Conservation (phyloP, 1,284 basidiomycete species). For the Waitea zeae region DNA sequence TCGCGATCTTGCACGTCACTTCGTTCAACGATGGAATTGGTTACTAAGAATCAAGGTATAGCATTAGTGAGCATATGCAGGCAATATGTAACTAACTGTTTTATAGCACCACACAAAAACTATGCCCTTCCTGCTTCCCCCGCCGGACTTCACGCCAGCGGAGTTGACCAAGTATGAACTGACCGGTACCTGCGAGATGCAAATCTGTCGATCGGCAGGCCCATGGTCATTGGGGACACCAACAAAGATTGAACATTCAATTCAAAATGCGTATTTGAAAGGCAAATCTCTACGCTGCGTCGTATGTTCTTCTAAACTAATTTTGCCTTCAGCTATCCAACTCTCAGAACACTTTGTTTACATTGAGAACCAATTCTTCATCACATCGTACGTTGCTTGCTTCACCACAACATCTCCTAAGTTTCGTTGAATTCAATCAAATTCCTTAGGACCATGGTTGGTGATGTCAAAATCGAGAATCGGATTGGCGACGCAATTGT, state of each 20-base stretch:
- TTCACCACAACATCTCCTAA: too few species aligned
- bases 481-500: slow-evolving; percentile 91
- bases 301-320: neutral
- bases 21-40: slow-evolving; percentile 91
- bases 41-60: slow-evolving; percentile 76
- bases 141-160: slow-evolving; percentile 77
- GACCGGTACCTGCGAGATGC: slow-evolving; percentile 92
- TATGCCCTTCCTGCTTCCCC: slow-evolving; percentile 93
- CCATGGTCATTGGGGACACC: slow-evolving; percentile 94
- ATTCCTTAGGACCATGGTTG: slow-evolving; percentile 54
- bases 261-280: slow-evolving; percentile 89
- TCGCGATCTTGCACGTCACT: slow-evolving; percentile 88
- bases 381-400: slow-evolving; percentile 58
- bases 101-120: slow-evolving; percentile 69
- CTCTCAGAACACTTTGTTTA: slow-evolving; percentile 89
- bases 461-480: slow-evolving; percentile 83
- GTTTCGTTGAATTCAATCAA: too few species aligned
- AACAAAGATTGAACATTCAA: slow-evolving; percentile 78
- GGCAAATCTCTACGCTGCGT: slow-evolving; percentile 24
- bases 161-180: slow-evolving; percentile 74
- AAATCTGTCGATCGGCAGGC: slow-evolving; percentile 90
- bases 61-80: slow-evolving; percentile 4
- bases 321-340: slow-evolving; percentile 56
- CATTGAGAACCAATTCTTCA: slow-evolving; percentile 98
- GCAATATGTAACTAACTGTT: slow-evolving; percentile 5